A percentile compares a stretch with the other conserved stretches of the same genome.
These are phyloP conservation scores for Candida buenavistaensis DNA, from an alignment of 1,139 yeast species.

Conservation along the genomic window DNA sequence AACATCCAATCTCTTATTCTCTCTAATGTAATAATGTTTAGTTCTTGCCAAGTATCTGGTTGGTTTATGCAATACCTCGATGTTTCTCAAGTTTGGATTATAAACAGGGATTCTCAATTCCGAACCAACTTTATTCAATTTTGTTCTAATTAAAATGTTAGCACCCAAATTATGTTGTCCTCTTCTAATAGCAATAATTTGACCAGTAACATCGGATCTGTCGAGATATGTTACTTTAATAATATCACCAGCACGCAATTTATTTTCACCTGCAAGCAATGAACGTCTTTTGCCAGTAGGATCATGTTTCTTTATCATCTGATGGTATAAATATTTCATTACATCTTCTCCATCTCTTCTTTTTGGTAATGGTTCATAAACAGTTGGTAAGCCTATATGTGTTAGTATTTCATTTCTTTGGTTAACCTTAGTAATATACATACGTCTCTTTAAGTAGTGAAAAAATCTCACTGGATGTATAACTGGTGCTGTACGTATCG, in stretches of 20 bases:
- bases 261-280: constrained; percentile 48
- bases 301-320: constrained; percentile 60
- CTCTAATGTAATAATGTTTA: constrained; percentile 84
- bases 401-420: no score
- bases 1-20: constrained; percentile 74
- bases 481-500: constrained; percentile 13
- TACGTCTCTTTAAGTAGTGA: constrained; percentile 22
- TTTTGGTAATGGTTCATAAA: constrained; percentile 54
- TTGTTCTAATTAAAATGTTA: constrained; percentile 75
- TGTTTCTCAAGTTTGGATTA: constrained; percentile 71
- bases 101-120: constrained; percentile 77
- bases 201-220: constrained; percentile 71
- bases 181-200: constrained; percentile 73
- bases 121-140: constrained; percentile 74
- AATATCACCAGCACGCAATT: constrained; percentile 75
- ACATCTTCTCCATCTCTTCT: constrained; percentile 52
- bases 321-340: constrained; percentile 47
- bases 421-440: no score
- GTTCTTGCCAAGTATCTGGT: constrained; percentile 67
- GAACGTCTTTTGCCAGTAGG: constrained; percentile 71
- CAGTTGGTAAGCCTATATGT: constrained; percentile 28
- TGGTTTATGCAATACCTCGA: constrained; percentile 76
- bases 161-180: constrained; percentile 61
- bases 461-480: constrained; percentile 21
- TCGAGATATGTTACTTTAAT: constrained; percentile 74